Evolutionary conservation across 192 early-diverging fungal species (phyloP).

Genomic region (Coemansia sp.): DNA sequence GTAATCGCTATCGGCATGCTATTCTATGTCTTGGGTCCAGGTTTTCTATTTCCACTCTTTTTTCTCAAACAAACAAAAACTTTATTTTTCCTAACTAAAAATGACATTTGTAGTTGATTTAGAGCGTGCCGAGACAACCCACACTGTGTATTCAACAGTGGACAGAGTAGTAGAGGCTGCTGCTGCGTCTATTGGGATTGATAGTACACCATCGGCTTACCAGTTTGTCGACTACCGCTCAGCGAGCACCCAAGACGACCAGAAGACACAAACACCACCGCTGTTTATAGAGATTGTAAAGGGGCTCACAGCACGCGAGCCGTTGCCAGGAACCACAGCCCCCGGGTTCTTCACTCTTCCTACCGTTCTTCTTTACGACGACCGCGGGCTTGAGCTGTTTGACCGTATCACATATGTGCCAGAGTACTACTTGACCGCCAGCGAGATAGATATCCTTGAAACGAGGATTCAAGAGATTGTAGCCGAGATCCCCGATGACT

Average conservation of each 20-base stretch:
- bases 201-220: background rate
- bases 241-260: background rate
- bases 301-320: constrained; percentile 18
- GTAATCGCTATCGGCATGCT: too few relatives aligned
- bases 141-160: background rate
- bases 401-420: constrained; percentile 86
- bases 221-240: constrained; percentile 4
- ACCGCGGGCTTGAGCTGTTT: constrained; percentile 80
- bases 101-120: background rate
- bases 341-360: constrained; percentile 52
- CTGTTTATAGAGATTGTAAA: constrained; percentile 26
- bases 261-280: constrained; percentile 11
- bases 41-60: too few relatives aligned
- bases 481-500: constrained; percentile 64
- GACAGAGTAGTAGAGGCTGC: background rate
- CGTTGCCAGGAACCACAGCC: constrained; percentile 16
- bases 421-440: constrained; percentile 87
- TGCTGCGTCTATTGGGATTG: background rate
- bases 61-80: too few relatives aligned
- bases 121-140: background rate
- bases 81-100: background rate
- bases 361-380: constrained; percentile 85
- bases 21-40: too few relatives aligned
- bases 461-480: constrained; percentile 63
- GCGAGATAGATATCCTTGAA: constrained; percentile 80